Evolutionary conservation across 1,284 basidiomycete species (phyloP).

Genomic region (Marasmius tenuissimus): DNA sequence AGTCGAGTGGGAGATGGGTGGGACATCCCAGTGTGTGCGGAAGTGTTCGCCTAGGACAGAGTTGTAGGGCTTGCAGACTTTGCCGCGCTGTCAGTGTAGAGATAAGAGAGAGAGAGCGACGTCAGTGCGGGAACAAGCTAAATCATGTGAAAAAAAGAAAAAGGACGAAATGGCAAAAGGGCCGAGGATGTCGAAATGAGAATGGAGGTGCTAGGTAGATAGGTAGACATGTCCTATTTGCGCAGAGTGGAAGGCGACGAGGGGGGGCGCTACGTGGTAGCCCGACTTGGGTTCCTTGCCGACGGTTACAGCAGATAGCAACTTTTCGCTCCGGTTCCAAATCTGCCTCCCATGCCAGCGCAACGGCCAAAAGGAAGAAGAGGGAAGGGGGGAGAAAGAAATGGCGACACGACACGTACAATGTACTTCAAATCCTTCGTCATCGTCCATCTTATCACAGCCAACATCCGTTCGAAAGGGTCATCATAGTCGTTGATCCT

Average conservation of each 20-base stretch:
- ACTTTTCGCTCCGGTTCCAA: too few relatives aligned
- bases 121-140: background rate
- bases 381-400: background rate
- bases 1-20: conserved; percentile 56
- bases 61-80: conserved; percentile 96
- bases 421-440: conserved; percentile 96
- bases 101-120: conserved; percentile 6
- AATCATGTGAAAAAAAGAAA: conserved; percentile 6
- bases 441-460: conserved; percentile 85
- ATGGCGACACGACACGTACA: conserved; percentile 61
- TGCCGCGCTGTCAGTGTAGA: conserved; percentile 87
- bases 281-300: background rate
- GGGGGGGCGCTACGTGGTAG: background rate
- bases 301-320: too few relatives aligned
- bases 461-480: conserved; percentile 90
- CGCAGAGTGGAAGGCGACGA: too few relatives aligned
- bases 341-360: too few relatives aligned
- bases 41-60: conserved; percentile 93
- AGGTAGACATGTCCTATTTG: too few relatives aligned
- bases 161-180: background rate
- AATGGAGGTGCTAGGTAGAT: too few relatives aligned
- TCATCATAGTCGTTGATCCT: conserved; percentile 90
- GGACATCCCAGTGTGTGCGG: conserved; percentile 82
- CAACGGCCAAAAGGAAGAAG: background rate
- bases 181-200: background rate